A percentile compares a stretch with the other conserved stretches of the same genome.
Conservation (phyloP, 1,284 basidiomycete genomes). For the Schizophyllum commune region DNA sequence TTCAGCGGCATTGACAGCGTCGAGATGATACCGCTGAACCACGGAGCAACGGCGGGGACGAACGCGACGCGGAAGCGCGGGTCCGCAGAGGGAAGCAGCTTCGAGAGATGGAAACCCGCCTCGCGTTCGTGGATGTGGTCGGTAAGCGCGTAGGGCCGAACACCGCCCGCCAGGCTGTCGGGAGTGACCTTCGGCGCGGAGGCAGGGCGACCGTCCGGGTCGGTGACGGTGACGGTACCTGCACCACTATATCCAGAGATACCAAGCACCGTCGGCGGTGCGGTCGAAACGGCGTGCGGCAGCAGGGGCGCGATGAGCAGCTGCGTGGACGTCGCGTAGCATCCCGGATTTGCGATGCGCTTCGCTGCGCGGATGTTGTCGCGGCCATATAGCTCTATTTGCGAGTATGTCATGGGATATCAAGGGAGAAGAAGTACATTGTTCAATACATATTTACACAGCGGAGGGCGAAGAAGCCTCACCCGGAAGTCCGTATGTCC, state of each 20-base stretch:
- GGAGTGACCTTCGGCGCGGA: constrained; percentile 82
- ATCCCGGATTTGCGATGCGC: constrained; percentile 94
- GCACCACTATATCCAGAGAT: constrained; percentile 94
- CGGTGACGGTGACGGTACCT: constrained; percentile 72
- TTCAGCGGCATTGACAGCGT: constrained; percentile 79
- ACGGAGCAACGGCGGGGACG: constrained; percentile 82
- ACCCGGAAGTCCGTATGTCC: constrained; percentile 99
- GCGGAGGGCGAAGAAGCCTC: constrained; percentile 41
- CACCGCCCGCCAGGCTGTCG: constrained; percentile 66
- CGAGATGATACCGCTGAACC: constrained; percentile 95
- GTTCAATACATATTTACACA: constrained; percentile 24
- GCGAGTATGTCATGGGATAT: constrained; percentile 13
- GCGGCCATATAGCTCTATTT: constrained; percentile 84
- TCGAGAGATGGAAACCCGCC: constrained; percentile 75
- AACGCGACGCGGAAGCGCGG: constrained; percentile 68
- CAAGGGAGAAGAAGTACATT: constrained; percentile 22
- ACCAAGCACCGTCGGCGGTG: constrained; percentile 82
- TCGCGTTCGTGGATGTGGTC: constrained; percentile 99
- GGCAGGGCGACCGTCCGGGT: constrained; percentile 59
- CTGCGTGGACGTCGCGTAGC: constrained; percentile 93
- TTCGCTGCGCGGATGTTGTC: constrained; percentile 60
- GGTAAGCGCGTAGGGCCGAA: constrained; percentile 86
- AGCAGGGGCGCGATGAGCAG: constrained; percentile 88
- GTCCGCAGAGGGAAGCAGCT: constrained; percentile 33
- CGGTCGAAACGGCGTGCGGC: constrained; percentile 45